Conservation (phyloP, 2,329 filamentous ascomycete species). For the Proliferodiscus dingleyae region DNA sequence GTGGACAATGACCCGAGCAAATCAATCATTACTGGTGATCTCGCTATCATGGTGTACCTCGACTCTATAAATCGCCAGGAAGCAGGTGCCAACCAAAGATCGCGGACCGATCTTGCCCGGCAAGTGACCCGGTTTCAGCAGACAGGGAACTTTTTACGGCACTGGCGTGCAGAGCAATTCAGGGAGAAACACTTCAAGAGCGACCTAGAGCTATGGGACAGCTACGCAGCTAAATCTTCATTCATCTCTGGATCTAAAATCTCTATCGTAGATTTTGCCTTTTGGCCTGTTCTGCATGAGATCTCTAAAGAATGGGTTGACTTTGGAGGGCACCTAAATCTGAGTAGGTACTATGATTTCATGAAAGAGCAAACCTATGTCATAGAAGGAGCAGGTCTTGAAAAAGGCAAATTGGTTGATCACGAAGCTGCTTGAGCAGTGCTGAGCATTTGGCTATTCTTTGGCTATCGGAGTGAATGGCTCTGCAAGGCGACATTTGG, state of each 20-base stretch:
- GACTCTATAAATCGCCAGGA: slow-evolving; percentile 45
- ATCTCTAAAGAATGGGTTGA: slow-evolving; percentile 35
- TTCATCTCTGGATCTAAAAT: slow-evolving; percentile 42
- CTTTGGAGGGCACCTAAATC: slow-evolving; percentile 28
- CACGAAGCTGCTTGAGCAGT: background rate
- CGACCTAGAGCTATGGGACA: slow-evolving; percentile 29
- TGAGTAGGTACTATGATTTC: slow-evolving; percentile 20
- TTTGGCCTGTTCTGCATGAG: slow-evolving; percentile 51
- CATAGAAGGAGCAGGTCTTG: slow-evolving; percentile 12
- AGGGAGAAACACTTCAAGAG: slow-evolving; percentile 17
- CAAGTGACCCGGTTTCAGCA: slow-evolving; percentile 25
- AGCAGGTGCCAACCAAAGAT: background rate
- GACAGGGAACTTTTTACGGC: slow-evolving; percentile 16
- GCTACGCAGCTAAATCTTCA: slow-evolving; percentile 16
- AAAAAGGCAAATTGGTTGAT: background rate
- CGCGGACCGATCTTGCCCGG: slow-evolving; percentile 22
- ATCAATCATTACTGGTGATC: slow-evolving; percentile 44
- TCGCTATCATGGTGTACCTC: slow-evolving; percentile 55
- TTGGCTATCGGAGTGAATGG: no score
- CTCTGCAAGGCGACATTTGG: no score
- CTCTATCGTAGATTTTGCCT: slow-evolving; percentile 49
- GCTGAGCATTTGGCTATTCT: background rate
- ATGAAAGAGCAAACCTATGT: slow-evolving; percentile 18
- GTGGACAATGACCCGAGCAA: slow-evolving; percentile 48
- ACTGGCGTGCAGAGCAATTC: slow-evolving; percentile 22